A percentile compares a stretch with the other conserved stretches of the same genome.
These are phyloP conservation scores for Colletotrichum tropicale DNA, from an alignment of 2,329 filamentous ascomycete genomes.

Conservation along the genomic window DNA sequence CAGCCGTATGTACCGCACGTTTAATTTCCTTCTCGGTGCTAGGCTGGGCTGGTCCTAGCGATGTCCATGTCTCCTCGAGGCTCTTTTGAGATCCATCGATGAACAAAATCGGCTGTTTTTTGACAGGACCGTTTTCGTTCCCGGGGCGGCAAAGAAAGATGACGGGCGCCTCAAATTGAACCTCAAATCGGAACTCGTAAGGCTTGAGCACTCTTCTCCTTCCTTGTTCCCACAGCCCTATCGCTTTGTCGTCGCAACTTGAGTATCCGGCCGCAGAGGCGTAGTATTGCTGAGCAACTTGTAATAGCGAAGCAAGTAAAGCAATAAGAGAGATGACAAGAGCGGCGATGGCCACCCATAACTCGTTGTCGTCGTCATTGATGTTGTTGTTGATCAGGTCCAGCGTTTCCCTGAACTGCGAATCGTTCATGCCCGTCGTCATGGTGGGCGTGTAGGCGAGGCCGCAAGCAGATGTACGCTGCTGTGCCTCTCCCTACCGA, in stretches of 20 bases:
- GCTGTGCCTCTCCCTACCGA: too few species aligned
- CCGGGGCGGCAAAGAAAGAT: conserved; percentile 51
- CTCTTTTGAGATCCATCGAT: conserved; percentile 43
- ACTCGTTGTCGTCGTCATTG: conserved; percentile 30
- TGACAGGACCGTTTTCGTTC: conserved; percentile 39
- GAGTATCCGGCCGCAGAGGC: conserved; percentile 54
- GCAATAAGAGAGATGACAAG: conserved; percentile 53
- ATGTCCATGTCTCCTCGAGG: conserved; percentile 27
- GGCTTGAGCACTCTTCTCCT: conserved; percentile 44
- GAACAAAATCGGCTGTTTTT: conserved; percentile 32
- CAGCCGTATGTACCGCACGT: conserved; percentile 52
- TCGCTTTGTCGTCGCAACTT: conserved; percentile 51
- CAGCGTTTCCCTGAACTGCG: background rate
- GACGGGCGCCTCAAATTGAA: conserved; percentile 53
- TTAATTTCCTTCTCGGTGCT: too few species aligned
- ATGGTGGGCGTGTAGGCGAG: background rate
- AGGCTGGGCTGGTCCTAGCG: too few species aligned
- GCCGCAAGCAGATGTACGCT: too few species aligned
- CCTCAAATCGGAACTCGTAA: conserved; percentile 53
- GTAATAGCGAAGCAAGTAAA: conserved; percentile 47
- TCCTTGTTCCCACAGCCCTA: conserved; percentile 48
- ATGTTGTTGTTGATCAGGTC: conserved; percentile 7
- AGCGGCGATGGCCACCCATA: conserved; percentile 46
- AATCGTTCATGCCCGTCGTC: conserved; percentile 2
- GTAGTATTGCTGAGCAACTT: conserved; percentile 55